phyloP scores from a whole-genome alignment of 768 basidiomycete species.

The Pleurotus pulmonarius region DNA sequence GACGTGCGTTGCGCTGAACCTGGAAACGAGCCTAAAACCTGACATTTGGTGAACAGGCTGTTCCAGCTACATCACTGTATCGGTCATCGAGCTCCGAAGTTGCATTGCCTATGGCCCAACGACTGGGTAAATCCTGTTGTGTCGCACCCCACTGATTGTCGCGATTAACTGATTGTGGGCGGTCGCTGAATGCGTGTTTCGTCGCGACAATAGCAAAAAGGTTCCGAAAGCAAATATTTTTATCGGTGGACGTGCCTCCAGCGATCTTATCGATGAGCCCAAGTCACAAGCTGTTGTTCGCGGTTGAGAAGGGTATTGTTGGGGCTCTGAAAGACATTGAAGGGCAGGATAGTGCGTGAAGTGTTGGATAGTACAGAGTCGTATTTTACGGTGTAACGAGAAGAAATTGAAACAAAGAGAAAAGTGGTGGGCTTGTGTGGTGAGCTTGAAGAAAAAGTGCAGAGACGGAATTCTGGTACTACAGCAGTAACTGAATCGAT shows the following conservation, averaged over 20 bases:
- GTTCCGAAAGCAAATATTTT: conserved; percentile 63
- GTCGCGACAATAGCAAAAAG: conserved; percentile 47
- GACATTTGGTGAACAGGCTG: conserved; percentile 18
- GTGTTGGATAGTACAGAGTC: not conserved
- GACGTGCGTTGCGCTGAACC: not conserved
- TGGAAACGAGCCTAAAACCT: not conserved
- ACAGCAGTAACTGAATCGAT: conserved; percentile 16
- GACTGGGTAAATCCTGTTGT: conserved; percentile 59
- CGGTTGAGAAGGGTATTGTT: conserved; percentile 61
- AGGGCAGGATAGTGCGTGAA: not conserved
- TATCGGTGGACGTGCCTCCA: conserved; percentile 58
- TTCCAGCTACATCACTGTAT: conserved; percentile 61
- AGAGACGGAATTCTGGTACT: not conserved
- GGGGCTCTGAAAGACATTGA: conserved; percentile 37
- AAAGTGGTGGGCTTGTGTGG: not conserved
- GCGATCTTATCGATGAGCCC: conserved; percentile 42
- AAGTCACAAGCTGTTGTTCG: conserved; percentile 44
- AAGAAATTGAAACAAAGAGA: not conserved
- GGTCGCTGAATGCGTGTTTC: conserved; percentile 5
- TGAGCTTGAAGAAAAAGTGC: conserved; percentile 11
- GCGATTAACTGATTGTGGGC: conserved; percentile 3
- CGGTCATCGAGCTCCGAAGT: conserved; percentile 58
- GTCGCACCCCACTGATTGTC: not conserved
- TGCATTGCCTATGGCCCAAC: conserved; percentile 71
- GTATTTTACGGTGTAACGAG: not conserved